Conservation (phyloP, 2,329 filamentous ascomycete species). For the Dactylella cylindrospora region DNA sequence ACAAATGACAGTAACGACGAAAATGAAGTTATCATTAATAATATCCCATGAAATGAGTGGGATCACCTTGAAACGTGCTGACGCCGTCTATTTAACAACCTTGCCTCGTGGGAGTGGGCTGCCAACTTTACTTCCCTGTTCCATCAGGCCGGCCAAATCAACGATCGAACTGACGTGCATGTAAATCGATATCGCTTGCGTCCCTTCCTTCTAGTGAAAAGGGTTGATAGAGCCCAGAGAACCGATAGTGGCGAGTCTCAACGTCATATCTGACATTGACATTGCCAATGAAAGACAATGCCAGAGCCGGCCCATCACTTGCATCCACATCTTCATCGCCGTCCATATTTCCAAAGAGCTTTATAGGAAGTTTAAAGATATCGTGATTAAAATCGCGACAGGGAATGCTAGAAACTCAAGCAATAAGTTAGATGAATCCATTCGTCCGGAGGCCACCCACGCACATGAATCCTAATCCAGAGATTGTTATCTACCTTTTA, state of each 20-base stretch:
- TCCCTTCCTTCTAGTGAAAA: background rate
- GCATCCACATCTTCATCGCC: too few relatives aligned
- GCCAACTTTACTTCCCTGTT: too few relatives aligned
- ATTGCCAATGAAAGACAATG: slow-evolving; percentile 8
- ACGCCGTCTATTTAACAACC: too few relatives aligned
- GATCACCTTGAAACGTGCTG: too few relatives aligned
- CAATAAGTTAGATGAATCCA: too few relatives aligned
- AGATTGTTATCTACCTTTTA: slow-evolving; percentile 3
- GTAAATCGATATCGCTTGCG: background rate
- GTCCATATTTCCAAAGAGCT: too few relatives aligned
- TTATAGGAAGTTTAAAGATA: slow-evolving; percentile 17
- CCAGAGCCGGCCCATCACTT: background rate
- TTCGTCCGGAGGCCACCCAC: too few relatives aligned
- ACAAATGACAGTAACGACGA: too few relatives aligned
- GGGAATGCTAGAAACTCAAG: slow-evolving; percentile 13
- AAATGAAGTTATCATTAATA: too few relatives aligned
- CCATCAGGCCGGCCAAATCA: background rate
- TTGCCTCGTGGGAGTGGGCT: too few relatives aligned
- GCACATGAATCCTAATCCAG: background rate
- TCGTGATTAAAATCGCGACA: slow-evolving; percentile 5
- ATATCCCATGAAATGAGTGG: too few relatives aligned
- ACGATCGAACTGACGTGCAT: background rate
- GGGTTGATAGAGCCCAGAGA: slow-evolving; percentile 26
- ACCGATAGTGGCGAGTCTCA: background rate
- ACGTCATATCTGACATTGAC: slow-evolving; percentile 13